Evolutionary conservation across 257 asterid species (phyloP), one percentile per base, ranked within the genome.

Genomic region (Mentha longifolia): DNA sequence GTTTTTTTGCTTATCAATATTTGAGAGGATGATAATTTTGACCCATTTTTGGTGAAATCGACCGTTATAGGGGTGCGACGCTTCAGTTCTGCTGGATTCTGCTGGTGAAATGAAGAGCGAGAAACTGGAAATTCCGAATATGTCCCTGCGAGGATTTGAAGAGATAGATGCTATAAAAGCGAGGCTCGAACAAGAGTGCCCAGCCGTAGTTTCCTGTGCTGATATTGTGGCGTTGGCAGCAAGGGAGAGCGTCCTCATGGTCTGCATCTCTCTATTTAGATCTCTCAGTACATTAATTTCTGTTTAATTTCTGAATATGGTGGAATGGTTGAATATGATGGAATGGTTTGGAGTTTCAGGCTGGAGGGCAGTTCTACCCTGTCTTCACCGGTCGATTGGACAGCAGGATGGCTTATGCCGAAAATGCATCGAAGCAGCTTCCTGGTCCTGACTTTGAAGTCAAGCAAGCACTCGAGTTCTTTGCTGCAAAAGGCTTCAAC

Each of bases 41-140:
- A n/a, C n/a, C n/a, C n/a, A n/a, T n/a, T n/a, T 19, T 61, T 6
- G 33, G 64, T 46, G 9, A 42, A 45, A 58, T 47, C 33, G 20
- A 33, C 41, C 37, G 64, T 47, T 46, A 12, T 52, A 91, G 97
- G 97, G 96, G 0, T 90, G 97, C 57, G 98, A 92, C 8, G 98
- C 89, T 35, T 88, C 98, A 7, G 72, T 92, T 67, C 75, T 92
- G 70, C 78, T 92, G 80, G 95, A 90, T 43, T 28, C 88, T 62
- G 82, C 39, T 5, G 39, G 8, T 41, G 89, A 75, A 55, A 68
- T 77, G 6, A 74, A 54, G 12, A 83, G 86, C 31, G 97, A 92
- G 84, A 85, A 92, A 47, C 8, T 0, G 19, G 16, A 15, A 11
- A 5, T 14, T 1, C 51, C 54, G 0, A 47, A 47, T 15, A 3